Evolutionary conservation across 1,284 basidiomycete species (phyloP).

Genomic region (Trametes pubescens): DNA sequence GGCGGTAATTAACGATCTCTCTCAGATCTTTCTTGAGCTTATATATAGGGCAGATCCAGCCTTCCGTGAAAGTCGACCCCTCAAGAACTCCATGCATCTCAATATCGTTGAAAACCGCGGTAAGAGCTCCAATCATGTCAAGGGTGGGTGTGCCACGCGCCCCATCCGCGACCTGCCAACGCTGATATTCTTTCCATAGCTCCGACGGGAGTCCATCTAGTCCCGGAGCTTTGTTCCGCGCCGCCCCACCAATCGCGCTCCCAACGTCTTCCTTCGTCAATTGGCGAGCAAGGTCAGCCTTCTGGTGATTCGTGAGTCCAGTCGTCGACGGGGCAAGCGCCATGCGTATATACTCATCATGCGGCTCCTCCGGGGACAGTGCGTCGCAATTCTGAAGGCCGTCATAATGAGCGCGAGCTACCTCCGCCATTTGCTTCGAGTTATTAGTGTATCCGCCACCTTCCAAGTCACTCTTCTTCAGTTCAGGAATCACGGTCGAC

Average conservation of each 20-base stretch:
- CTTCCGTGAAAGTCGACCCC: neutral
- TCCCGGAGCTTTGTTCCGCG: neutral
- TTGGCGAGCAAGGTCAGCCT: neutral
- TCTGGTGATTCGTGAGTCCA: neutral
- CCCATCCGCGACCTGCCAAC: neutral
- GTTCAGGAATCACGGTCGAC: neutral
- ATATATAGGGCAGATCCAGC: neutral
- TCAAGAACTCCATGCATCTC: neutral
- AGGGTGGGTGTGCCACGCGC: neutral
- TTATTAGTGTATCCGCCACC: neutral
- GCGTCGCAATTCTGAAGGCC: neutral
- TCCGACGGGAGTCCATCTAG: neutral
- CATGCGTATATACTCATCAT: neutral
- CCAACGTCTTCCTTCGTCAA: neutral
- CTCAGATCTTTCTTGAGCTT: neutral
- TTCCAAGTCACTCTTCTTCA: no score
- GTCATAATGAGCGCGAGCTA: neutral
- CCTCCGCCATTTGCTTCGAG: neutral
- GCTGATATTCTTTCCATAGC: neutral
- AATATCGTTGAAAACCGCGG: neutral
- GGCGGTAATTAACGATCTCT: constrained; percentile 43
- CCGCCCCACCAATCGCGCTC: neutral
- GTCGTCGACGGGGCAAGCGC: neutral
- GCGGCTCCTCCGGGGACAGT: neutral
- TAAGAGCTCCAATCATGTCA: neutral